phyloP scores from a whole-genome alignment of 805 yeast genomes.

The Candida vartiovaarae region DNA sequence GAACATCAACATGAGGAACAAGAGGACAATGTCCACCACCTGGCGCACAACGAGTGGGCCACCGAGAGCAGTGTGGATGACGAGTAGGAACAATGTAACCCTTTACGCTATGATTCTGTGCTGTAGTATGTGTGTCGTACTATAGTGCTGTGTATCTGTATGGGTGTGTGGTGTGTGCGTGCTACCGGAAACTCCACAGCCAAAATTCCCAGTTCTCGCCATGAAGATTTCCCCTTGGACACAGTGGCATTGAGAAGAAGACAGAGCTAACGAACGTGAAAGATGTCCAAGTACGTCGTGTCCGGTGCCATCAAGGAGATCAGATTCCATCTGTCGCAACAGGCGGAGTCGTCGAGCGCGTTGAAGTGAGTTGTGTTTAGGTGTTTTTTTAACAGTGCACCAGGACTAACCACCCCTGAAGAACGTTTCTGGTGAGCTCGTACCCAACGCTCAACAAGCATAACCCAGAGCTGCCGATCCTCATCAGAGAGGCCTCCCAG shows the following conservation, averaged over 20 bases:
- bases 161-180: too few species aligned
- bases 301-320: constrained; percentile 61
- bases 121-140: too few species aligned
- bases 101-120: too few species aligned
- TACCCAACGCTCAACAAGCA: constrained; percentile 60
- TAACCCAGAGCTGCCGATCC: constrained; percentile 63
- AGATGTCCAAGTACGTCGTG: constrained; percentile 27
- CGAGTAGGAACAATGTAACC: background rate
- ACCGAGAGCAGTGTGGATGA: background rate
- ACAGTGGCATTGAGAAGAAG: too few species aligned
- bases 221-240: too few species aligned
- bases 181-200: too few species aligned
- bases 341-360: constrained; percentile 64
- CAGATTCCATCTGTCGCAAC: constrained; percentile 74
- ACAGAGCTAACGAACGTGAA: background rate
- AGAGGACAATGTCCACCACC: constrained; percentile 8
- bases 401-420: constrained; percentile 10
- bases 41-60: constrained; percentile 4
- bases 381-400: too few species aligned
- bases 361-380: constrained; percentile 36
- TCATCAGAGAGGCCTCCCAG: constrained; percentile 63
- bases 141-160: too few species aligned
- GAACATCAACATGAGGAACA: constrained; percentile 1
- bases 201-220: too few species aligned
- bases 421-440: constrained; percentile 53